Conservation (phyloP, 208 protist genomes). For the Trypanosoma platydactyli region DNA sequence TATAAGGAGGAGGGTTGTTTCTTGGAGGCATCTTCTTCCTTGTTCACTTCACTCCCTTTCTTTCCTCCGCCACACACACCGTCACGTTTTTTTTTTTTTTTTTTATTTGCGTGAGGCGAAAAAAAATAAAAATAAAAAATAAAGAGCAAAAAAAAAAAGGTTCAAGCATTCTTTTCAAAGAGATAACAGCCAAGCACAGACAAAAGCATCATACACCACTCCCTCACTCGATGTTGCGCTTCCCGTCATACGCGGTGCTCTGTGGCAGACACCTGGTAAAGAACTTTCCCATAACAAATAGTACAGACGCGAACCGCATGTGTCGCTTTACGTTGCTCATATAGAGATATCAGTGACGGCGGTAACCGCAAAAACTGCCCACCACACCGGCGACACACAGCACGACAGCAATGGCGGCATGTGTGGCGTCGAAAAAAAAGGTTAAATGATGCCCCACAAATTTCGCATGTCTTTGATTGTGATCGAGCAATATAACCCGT, state of each 20-base stretch:
- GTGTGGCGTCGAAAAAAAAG: constrained; percentile 29
- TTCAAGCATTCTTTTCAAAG: neutral
- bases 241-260: neutral
- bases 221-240: neutral
- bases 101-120: neutral
- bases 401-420: constrained; percentile 17
- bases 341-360: constrained; percentile 9
- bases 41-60: constrained; percentile 10
- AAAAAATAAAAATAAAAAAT: neutral
- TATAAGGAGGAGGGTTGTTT: constrained; percentile 1
- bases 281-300: constrained; percentile 21
- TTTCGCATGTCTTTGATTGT: constrained; percentile 11
- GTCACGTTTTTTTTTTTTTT: neutral
- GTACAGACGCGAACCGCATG: constrained; percentile 23
- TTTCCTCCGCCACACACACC: constrained; percentile 19
- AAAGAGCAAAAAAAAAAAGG: neutral
- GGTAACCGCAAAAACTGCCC: constrained; percentile 21
- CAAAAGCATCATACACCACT: constrained; percentile 14
- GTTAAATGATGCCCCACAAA: constrained; percentile 23
- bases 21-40: constrained; percentile 13
- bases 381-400: constrained; percentile 22
- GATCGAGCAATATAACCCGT: constrained; percentile 2
- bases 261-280: neutral
- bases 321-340: constrained; percentile 16
- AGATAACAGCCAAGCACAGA: constrained; percentile 9